Conservation (phyloP, 1,284 basidiomycete species). For the Papiliotrema terrestris region DNA sequence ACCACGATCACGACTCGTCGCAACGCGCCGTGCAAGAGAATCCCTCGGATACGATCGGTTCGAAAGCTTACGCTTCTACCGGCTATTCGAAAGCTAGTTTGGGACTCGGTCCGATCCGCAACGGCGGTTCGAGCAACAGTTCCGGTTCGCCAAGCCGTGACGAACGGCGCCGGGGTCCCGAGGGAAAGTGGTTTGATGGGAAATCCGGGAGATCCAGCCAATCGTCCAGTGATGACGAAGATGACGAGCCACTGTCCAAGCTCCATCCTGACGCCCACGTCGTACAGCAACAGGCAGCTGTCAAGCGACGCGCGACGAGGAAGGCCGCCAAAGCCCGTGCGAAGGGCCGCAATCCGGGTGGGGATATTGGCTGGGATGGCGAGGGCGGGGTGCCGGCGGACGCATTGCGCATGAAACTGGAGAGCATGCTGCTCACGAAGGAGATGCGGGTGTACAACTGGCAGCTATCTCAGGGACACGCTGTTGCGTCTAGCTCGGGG, state of each 20-base stretch:
- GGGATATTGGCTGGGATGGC: conserved; percentile 37
- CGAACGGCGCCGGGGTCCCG: neutral
- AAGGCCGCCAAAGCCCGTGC: conserved; percentile 1
- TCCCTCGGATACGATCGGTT: neutral
- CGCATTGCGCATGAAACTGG: conserved; percentile 25
- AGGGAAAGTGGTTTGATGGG: neutral
- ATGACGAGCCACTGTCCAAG: conserved; percentile 40
- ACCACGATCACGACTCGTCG: neutral
- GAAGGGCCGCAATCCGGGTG: conserved; percentile 28
- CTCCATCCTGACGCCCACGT: conserved; percentile 37
- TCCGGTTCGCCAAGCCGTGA: conserved; percentile 1
- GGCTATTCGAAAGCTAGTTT: neutral
- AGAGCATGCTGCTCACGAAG: conserved; percentile 16
- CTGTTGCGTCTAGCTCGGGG: neutral
- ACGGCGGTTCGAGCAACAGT: neutral
- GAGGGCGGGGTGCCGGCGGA: conserved; percentile 44
- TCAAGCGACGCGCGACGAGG: conserved; percentile 5
- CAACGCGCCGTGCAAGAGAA: neutral
- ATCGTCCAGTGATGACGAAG: conserved; percentile 19
- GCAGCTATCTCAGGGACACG: conserved; percentile 2
- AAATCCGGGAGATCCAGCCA: neutral
- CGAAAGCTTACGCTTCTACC: neutral
- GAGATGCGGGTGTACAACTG: neutral
- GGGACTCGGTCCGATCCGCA: neutral
- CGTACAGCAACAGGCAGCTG: conserved; percentile 24